These are phyloP conservation scores for Zygoascus biomembranicola DNA, from an alignment of 805 yeast genomes.

Conservation along the genomic window DNA sequence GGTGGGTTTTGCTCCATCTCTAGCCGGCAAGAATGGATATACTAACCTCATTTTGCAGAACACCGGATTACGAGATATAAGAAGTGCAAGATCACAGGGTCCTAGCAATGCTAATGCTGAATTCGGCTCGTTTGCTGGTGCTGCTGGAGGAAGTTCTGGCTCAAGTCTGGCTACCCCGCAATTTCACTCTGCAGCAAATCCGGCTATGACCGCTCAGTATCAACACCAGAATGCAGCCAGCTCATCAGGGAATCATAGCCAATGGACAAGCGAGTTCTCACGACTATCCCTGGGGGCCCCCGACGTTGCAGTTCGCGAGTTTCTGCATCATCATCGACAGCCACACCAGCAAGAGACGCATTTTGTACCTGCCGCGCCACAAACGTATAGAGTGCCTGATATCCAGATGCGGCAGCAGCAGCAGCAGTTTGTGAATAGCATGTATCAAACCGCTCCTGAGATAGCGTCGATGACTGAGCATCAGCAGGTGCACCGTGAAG, in stretches of 20 bases:
- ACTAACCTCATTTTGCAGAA: background rate
- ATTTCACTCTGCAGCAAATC: background rate
- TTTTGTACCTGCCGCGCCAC: background rate
- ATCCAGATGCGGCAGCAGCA: background rate
- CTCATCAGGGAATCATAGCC: background rate
- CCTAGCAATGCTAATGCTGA: background rate
- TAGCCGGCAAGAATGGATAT: background rate
- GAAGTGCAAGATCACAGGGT: background rate
- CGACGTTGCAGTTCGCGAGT: background rate
- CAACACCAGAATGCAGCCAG: background rate
- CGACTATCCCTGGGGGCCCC: conserved; percentile 5
- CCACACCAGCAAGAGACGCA: background rate
- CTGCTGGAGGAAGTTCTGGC: background rate
- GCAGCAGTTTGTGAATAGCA: background rate
- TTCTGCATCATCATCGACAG: background rate
- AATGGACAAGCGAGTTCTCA: conserved; percentile 12
- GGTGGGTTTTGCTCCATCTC: background rate
- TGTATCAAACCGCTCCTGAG: background rate
- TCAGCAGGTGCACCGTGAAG: conserved; percentile 17
- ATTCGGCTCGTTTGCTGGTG: background rate
- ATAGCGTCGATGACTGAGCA: conserved; percentile 15
- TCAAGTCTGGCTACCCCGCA: background rate
- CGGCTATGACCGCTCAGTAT: background rate
- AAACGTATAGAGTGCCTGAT: background rate
- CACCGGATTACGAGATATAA: background rate